Conservation (phyloP, 2,329 filamentous ascomycete species). For the Chrysosporium queenslandicum region DNA sequence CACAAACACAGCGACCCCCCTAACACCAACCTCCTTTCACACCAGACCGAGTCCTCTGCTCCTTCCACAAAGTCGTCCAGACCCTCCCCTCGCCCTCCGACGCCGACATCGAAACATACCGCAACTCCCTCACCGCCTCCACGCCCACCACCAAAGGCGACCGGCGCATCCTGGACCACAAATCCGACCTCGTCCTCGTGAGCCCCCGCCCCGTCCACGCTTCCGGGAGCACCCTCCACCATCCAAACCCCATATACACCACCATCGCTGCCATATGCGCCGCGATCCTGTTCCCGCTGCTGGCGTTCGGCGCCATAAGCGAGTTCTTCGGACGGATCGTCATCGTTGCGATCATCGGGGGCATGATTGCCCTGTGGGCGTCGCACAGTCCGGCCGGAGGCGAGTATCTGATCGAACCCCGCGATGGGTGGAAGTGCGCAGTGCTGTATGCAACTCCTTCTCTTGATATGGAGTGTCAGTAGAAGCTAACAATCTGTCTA, state of each 20-base stretch:
- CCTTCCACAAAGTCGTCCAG: slow-evolving; percentile 41
- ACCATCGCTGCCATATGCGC: slow-evolving; percentile 41
- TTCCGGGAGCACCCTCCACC: background rate
- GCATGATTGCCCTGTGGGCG: slow-evolving; percentile 36
- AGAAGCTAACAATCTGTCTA: slow-evolving; percentile 14
- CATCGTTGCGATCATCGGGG: slow-evolving; percentile 46
- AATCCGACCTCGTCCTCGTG: slow-evolving; percentile 37
- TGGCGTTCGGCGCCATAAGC: slow-evolving; percentile 50
- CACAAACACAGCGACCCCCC: background rate
- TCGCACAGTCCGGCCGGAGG: slow-evolving; percentile 29
- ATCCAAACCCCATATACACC: slow-evolving; percentile 25
- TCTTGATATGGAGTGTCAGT: too few species aligned
- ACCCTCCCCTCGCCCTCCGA: slow-evolving; percentile 38
- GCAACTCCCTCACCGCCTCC: slow-evolving; percentile 44
- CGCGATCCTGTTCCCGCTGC: slow-evolving; percentile 47
- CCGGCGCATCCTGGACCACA: slow-evolving; percentile 43
- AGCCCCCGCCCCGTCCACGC: slow-evolving; percentile 10
- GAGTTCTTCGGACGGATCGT: slow-evolving; percentile 50
- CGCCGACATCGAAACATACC: slow-evolving; percentile 44
- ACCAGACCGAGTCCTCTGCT: slow-evolving; percentile 36
- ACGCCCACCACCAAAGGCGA: slow-evolving; percentile 43
- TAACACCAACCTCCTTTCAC: background rate
- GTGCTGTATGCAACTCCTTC: slow-evolving; percentile 27
- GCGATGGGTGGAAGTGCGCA: slow-evolving; percentile 34
- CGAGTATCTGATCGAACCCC: slow-evolving; percentile 29